These are phyloP conservation scores for Erodium texanum DNA, from an alignment of 441 rosid genomes.

Conservation along the genomic window DNA sequence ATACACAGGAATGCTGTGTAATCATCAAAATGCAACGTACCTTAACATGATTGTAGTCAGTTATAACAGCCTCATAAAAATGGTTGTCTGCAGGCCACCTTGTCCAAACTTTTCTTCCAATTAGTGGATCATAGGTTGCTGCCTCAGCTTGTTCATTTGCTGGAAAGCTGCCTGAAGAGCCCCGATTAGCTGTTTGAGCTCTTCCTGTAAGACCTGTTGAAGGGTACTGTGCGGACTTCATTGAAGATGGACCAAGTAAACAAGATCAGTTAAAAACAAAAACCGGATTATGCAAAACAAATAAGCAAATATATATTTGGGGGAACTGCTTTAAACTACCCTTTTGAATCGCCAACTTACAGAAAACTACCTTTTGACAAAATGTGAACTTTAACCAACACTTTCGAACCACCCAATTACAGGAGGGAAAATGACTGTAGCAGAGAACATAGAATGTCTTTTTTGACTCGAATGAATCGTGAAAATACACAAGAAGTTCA, in stretches of 20 bases:
- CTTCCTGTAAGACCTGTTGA: background rate
- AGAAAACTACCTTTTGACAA: too few species aligned
- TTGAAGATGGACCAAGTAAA: background rate
- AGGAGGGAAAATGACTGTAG: too few species aligned
- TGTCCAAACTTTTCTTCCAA: slow-evolving; percentile 8
- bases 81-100: slow-evolving; percentile 9
- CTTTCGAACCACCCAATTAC: too few species aligned
- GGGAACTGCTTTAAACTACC: too few species aligned
- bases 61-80: slow-evolving; percentile 7
- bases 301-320: slow-evolving; percentile 52
- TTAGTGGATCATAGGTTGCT: slow-evolving; percentile 4
- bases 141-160: slow-evolving; percentile 2
- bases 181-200: slow-evolving; percentile 3
- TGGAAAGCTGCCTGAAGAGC: background rate
- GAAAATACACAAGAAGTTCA: too few species aligned
- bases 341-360: too few species aligned
- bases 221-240: slow-evolving; percentile 1
- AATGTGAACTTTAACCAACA: too few species aligned
- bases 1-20: slow-evolving; percentile 14
- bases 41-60: slow-evolving; percentile 25
- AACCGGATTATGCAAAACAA: slow-evolving; percentile 33
- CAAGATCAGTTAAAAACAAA: slow-evolving; percentile 12
- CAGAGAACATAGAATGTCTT: too few species aligned
- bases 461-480: too few species aligned
- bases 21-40: slow-evolving; percentile 28